Conservation (phyloP, 2,329 filamentous ascomycete species). For the Fusarium sp. region DNA sequence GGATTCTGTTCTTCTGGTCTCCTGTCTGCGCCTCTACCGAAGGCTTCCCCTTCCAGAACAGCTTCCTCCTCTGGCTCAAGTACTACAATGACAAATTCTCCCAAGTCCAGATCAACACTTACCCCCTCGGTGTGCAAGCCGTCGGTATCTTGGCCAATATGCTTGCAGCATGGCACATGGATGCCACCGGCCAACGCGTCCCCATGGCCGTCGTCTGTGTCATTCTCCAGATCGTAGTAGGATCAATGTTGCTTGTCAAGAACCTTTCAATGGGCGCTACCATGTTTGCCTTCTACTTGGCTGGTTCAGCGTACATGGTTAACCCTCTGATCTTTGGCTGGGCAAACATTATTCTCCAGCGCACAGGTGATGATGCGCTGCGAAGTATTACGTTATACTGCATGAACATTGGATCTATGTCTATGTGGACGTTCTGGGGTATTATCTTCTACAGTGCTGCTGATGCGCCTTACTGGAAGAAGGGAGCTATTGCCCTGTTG, state of each 20-base stretch:
- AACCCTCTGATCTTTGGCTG: slow-evolving; percentile 46
- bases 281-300: slow-evolving; percentile 42
- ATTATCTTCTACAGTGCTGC: slow-evolving; percentile 55
- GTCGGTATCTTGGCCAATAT: slow-evolving; percentile 44
- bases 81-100: slow-evolving; percentile 31
- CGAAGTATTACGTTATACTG: slow-evolving; percentile 54
- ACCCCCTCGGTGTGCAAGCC: slow-evolving; percentile 42
- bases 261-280: slow-evolving; percentile 31
- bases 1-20: slow-evolving; percentile 54
- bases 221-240: slow-evolving; percentile 31
- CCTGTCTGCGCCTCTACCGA: slow-evolving; percentile 37
- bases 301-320: slow-evolving; percentile 41
- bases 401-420: slow-evolving; percentile 55
- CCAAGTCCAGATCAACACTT: slow-evolving; percentile 44
- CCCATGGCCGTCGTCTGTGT: slow-evolving; percentile 31
- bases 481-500: slow-evolving; percentile 44
- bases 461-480: slow-evolving; percentile 56
- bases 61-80: slow-evolving; percentile 45
- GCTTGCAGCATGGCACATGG: slow-evolving; percentile 38
- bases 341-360: slow-evolving; percentile 41
- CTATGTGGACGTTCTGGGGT: slow-evolving; percentile 59
- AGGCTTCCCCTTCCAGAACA: slow-evolving; percentile 40
- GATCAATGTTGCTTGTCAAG: slow-evolving; percentile 38
- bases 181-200: slow-evolving; percentile 26
- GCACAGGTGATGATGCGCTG: slow-evolving; percentile 52